phyloP scores from a whole-genome alignment of 257 asterid genomes.

The Primulina huaijiensis region DNA sequence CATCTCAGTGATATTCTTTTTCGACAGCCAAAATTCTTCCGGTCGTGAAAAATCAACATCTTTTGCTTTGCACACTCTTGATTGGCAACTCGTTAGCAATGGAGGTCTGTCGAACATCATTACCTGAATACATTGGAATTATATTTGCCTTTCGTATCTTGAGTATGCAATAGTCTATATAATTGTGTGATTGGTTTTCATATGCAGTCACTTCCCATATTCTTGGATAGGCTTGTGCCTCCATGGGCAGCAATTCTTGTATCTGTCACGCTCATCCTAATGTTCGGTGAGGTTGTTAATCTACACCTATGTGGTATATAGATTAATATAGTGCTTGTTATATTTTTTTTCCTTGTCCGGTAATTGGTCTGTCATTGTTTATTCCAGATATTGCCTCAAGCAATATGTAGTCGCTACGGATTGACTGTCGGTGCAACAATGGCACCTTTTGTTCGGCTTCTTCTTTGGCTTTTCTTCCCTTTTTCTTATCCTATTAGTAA shows the following conservation, averaged over 20 bases:
- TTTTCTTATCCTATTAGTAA: slow-evolving; percentile 93
- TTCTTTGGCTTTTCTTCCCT: slow-evolving; percentile 87
- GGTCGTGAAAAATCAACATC: slow-evolving; percentile 96
- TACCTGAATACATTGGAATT: slow-evolving; percentile 9
- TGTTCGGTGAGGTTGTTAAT: slow-evolving; percentile 84
- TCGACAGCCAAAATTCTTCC: slow-evolving; percentile 92
- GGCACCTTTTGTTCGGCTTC: slow-evolving; percentile 89
- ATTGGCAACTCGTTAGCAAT: slow-evolving; percentile 96
- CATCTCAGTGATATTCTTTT: slow-evolving; percentile 6
- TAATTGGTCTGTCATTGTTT: slow-evolving; percentile 14
- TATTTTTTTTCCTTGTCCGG: slow-evolving; percentile 1
- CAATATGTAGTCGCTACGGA: slow-evolving; percentile 93
- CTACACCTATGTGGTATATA: slow-evolving; percentile 9
- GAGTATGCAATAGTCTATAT: neutral
- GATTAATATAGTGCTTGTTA: slow-evolving; percentile 6
- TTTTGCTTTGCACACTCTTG: slow-evolving; percentile 99
- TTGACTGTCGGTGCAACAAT: slow-evolving; percentile 83
- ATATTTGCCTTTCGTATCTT: neutral
- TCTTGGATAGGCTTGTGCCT: slow-evolving; percentile 95
- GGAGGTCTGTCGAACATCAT: slow-evolving; percentile 66
- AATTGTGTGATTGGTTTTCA: slow-evolving; percentile 10
- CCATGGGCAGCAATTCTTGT: slow-evolving; percentile 95
- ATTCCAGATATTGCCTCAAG: slow-evolving; percentile 95
- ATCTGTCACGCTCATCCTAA: slow-evolving; percentile 92
- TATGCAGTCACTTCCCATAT: slow-evolving; percentile 88